phyloP scores from a whole-genome alignment of 1,139 yeast genomes.

The Yamadazyma oceani region DNA sequence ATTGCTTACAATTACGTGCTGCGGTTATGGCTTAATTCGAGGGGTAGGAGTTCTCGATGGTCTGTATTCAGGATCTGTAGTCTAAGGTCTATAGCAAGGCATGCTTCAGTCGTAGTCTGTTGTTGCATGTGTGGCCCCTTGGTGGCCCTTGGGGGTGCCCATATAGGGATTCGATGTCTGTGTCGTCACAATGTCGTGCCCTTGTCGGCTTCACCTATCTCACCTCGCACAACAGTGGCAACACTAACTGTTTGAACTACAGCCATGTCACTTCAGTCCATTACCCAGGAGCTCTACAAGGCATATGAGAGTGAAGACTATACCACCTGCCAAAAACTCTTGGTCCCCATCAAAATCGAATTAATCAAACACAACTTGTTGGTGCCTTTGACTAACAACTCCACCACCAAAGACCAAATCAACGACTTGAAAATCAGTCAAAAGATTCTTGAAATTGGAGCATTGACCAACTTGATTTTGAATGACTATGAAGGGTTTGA shows the following conservation, averaged over 20 bases:
- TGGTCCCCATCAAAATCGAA: constrained; percentile 75
- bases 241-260: not conserved
- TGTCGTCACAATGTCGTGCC: too few species aligned
- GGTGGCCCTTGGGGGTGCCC: too few species aligned
- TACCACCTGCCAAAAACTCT: constrained; percentile 55
- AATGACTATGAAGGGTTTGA: constrained; percentile 66
- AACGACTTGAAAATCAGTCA: constrained; percentile 79
- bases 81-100: too few species aligned
- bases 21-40: too few species aligned
- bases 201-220: too few species aligned
- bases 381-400: constrained; percentile 56
- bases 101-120: too few species aligned
- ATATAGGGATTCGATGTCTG: too few species aligned
- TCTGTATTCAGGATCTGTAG: too few species aligned
- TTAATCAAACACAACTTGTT: constrained; percentile 75
- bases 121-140: too few species aligned
- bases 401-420: constrained; percentile 42
- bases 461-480: constrained; percentile 68
- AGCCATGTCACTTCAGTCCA: constrained; percentile 50
- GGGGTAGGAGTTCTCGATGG: too few species aligned
- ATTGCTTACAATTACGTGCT: too few species aligned
- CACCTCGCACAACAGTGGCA: not conserved
- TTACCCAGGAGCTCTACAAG: constrained; percentile 66
- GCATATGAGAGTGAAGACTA: constrained; percentile 65
- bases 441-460: constrained; percentile 84